Conservation (phyloP, 208 protist genomes). For the Leishmania tarentolae region DNA sequence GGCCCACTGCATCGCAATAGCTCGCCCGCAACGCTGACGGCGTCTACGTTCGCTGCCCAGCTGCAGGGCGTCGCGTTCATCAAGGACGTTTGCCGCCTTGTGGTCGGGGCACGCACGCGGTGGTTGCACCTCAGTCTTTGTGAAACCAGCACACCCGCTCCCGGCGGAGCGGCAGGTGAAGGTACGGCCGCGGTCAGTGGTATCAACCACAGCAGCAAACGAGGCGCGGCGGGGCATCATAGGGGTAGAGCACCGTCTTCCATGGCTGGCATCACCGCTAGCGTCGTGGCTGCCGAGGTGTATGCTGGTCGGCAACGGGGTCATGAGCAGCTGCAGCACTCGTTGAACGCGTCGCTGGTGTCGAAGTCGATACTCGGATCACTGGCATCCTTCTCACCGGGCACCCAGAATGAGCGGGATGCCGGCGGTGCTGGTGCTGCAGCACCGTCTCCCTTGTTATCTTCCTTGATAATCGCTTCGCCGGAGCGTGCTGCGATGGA, state of each 20-base stretch:
- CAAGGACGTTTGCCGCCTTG: conserved; percentile 65
- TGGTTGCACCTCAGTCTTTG: conserved; percentile 27
- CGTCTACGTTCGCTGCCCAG: conserved; percentile 40
- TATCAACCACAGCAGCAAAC: not conserved
- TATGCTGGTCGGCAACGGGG: conserved; percentile 13
- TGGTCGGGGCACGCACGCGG: conserved; percentile 26
- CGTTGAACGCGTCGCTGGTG: not conserved
- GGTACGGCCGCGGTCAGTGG: not conserved
- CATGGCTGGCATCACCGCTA: conserved; percentile 25
- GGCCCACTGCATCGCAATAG: not conserved
- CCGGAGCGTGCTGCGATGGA: not conserved
- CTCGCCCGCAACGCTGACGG: not conserved
- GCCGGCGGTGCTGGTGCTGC: not conserved
- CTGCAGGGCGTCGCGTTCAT: conserved; percentile 60
- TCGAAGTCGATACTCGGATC: not conserved
- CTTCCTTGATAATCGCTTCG: not conserved
- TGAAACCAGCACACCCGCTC: not conserved
- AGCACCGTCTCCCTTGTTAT: not conserved
- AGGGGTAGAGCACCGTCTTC: conserved; percentile 15
- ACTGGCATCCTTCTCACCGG: not conserved
- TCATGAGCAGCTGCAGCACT: conserved; percentile 17
- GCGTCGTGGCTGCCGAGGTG: conserved; percentile 13
- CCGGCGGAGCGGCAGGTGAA: not conserved
- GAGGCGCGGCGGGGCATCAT: not conserved
- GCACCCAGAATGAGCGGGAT: not conserved